Percentiles rank a stretch among this genome's conserved stretches.
Conservation (phyloP, 257 asterid species). For the Solanum ahanhuiri region DNA sequence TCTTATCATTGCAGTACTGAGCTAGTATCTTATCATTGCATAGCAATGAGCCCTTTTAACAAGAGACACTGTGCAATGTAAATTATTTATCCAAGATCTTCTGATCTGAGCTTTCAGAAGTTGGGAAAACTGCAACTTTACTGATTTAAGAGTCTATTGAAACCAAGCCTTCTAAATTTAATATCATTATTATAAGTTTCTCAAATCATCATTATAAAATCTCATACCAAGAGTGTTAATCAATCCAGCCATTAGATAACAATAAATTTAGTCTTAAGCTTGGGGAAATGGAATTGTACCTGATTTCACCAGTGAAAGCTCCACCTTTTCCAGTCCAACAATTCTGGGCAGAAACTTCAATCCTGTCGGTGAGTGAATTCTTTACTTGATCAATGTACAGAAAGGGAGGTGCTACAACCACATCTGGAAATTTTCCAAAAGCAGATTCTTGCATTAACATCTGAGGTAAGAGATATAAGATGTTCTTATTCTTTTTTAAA, state of each 20-base stretch:
- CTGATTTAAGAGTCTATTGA: background rate
- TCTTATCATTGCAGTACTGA: background rate
- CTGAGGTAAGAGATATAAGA: background rate
- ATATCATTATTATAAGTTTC: background rate
- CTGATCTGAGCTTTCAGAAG: background rate
- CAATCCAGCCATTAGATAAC: background rate
- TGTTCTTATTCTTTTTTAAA: background rate
- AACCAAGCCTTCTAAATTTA: background rate
- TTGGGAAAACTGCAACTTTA: background rate
- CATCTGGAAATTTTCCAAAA: slow-evolving; percentile 44
- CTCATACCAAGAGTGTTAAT: background rate
- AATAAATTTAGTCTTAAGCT: background rate
- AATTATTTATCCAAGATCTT: background rate
- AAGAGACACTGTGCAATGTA: background rate
- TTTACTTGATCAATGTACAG: slow-evolving; percentile 92
- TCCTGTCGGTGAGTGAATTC: slow-evolving; percentile 53
- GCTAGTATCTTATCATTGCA: background rate
- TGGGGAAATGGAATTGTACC: slow-evolving; percentile 23
- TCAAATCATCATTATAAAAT: background rate
- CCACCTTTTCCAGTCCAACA: slow-evolving; percentile 99
- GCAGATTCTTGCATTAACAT: background rate
- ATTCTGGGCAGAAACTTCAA: slow-evolving; percentile 88
- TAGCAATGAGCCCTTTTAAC: background rate
- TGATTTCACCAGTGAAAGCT: slow-evolving; percentile 99
- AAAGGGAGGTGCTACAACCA: slow-evolving; percentile 96